Evolutionary conservation across 2,329 filamentous ascomycete species (phyloP), one percentile per base, ranked within the genome.

Genomic region (Hypoxylon sp.): DNA sequence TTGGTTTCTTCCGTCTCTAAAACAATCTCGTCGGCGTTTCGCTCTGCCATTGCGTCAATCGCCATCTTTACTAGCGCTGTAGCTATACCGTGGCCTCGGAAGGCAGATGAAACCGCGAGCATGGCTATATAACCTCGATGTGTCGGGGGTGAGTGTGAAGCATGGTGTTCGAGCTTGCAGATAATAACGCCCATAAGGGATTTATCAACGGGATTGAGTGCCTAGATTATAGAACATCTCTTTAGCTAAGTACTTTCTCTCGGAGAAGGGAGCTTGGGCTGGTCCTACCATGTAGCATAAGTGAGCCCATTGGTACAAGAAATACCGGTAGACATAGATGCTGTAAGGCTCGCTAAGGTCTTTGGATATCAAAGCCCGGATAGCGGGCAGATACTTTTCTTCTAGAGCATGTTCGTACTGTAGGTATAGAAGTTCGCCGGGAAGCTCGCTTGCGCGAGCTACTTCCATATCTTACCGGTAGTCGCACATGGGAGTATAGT

Each of bases 301-400:
- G 76, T 98, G 91, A 4, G 92, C 92, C 96, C 96, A 99, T 86
- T 98, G 94, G 77, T 96, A 97, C 16, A 99, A 83, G 74, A 99
- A 99, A 79, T 99, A 99, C 30, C 96, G 90, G 79, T 98, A 99
- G 63, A 99, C 96, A 82, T 99, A 99, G 77, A 99, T 98, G 81
- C 95, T 98, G 79, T 99, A 99, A 1, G 96, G 96, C 79, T 99
- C 96, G 72, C 95, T 98, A 52, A 99, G 86, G 77, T 98, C 96
- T 75, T 95, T 97, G 46, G 94, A 96, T 75, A 99, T 99, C 76
- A 99, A 82, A 61, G 94, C 90, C 59, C 95, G 90, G 79, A 99
- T 97, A 43, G 93, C 89, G 34, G 94, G 89, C 43, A 99, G 88
- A 77, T 96, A 87, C 77, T 86, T 78, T 45, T 83, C 80, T 73